Evolutionary conservation across 768 basidiomycete genomes (phyloP), one percentile per base, ranked within the genome.

Genomic region (Phylloporus rhodoxanthus): DNA sequence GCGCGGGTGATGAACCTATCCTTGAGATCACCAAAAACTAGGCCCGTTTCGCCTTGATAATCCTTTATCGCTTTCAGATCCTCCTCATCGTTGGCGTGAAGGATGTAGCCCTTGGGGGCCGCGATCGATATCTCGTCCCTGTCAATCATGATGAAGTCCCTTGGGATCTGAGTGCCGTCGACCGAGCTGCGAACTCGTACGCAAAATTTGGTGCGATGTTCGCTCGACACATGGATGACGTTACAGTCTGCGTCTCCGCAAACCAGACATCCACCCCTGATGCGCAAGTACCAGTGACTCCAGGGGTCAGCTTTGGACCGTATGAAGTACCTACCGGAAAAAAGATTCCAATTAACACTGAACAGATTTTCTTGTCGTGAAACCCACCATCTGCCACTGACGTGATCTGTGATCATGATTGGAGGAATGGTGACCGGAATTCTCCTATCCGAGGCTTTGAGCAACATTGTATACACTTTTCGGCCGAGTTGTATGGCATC

Each of bases 221-320:
- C 36, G 41, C 34, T 43, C 2, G 48, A 49, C 26, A 49, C 34
- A 36, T 36, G 34, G 34, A 49, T 17, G 23, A 21, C 28, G 3
- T 43, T 10, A 19, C 42, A 49, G 6, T 10, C 15, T 21, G 25
- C 21, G 8, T 29, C 15, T 33, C 28, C 42, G 8, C 48, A 43
- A 9, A 37, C 34, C 3, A 43, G 42, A 30, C 48, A 43, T 17
- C 9, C 14, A 19, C 26, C 42, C 15, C 19, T 33, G 19, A 49
- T 11, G 15, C 41, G 34, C 34, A 38, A 21, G 42, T 43, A 38
- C 48, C 42, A 49, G 26, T 43, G 14, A 19, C 48, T 49, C 36
- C 10, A 19, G 19, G 41, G 42, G 19, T 43, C 41, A 19, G 19
- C 25, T 11, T 17, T 37, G 19, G 48, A 23, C 2, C 39, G 21